Conservation (phyloP, 2,329 filamentous ascomycete species). For the Cytospora paraplurivora region DNA sequence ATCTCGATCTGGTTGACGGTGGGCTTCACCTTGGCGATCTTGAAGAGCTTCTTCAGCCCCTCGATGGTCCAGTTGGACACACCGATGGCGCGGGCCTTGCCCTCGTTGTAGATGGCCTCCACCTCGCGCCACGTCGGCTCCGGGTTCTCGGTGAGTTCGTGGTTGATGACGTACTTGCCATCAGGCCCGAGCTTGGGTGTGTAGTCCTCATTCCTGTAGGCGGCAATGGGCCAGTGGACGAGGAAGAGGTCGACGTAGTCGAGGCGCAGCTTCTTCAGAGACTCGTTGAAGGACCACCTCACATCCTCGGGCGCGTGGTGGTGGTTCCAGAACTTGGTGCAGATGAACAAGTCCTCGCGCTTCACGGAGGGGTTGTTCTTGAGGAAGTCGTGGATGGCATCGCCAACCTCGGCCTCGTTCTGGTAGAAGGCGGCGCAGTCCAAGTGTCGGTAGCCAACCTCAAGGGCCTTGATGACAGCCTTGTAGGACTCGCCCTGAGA, state of each 20-base stretch:
- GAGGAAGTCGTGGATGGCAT: constrained; percentile 53
- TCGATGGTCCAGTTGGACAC: constrained; percentile 59
- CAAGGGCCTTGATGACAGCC: constrained; percentile 65
- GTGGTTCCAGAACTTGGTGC: constrained; percentile 72
- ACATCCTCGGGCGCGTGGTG: constrained; percentile 64
- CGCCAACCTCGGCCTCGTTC: constrained; percentile 65
- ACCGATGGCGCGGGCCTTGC: constrained; percentile 59
- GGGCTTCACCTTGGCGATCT: constrained; percentile 50
- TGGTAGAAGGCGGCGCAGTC: constrained; percentile 71
- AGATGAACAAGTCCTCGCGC: constrained; percentile 59
- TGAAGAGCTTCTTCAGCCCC: constrained; percentile 56
- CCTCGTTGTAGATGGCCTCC: constrained; percentile 57
- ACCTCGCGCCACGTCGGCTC: constrained; percentile 64
- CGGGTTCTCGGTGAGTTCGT: constrained; percentile 66
- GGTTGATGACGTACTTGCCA: constrained; percentile 52
- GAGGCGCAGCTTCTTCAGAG: constrained; percentile 51
- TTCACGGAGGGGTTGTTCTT: constrained; percentile 46
- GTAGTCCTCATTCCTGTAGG: constrained; percentile 46
- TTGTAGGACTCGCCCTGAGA: constrained; percentile 59
- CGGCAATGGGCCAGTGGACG: constrained; percentile 55
- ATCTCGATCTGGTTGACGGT: constrained; percentile 55
- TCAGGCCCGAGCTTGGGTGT: constrained; percentile 48
- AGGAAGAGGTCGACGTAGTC: constrained; percentile 62
- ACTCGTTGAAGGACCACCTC: constrained; percentile 51
- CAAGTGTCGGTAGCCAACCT: constrained; percentile 66